phyloP scores from a whole-genome alignment of 2,329 filamentous ascomycete genomes.

The Myriangium duriaei region DNA sequence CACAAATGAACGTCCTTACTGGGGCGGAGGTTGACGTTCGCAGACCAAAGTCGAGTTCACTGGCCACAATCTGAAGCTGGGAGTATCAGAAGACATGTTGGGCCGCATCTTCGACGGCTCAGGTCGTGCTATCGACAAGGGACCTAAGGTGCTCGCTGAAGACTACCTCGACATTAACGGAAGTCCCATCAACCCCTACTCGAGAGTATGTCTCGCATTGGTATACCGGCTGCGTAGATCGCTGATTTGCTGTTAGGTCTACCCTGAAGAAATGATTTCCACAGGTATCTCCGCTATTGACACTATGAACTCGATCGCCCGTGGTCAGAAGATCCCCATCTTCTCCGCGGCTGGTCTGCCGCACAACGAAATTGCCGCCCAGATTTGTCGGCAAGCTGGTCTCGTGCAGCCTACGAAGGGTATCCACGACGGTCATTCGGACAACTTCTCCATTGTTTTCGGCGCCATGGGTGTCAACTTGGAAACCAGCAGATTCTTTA shows the following conservation, averaged over 20 bases:
- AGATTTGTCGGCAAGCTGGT: constrained; percentile 95
- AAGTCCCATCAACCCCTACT: constrained; percentile 96
- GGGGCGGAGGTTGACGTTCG: constrained; percentile 15
- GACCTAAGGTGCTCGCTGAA: constrained; percentile 92
- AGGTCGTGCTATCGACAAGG: constrained; percentile 95
- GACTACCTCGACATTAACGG: constrained; percentile 99
- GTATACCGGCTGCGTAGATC: background rate
- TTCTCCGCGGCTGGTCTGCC: constrained; percentile 97
- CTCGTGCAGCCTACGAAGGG: constrained; percentile 86
- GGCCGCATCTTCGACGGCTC: constrained; percentile 98
- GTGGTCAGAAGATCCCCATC: constrained; percentile 98
- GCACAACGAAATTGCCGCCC: constrained; percentile 97
- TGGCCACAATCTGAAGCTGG: constrained; percentile 92
- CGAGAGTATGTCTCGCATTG: constrained; percentile 52
- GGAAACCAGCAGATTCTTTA: constrained; percentile 98
- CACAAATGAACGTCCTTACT: background rate
- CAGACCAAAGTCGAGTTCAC: constrained; percentile 97
- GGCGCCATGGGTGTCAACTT: constrained; percentile 99
- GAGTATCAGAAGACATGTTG: constrained; percentile 98
- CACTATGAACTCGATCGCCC: constrained; percentile 84
- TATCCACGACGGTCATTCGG: constrained; percentile 89
- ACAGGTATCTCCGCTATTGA: constrained; percentile 99
- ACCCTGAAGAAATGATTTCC: constrained; percentile 99
- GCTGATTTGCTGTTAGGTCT: constrained; percentile 48
- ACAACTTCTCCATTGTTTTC: constrained; percentile 99